Evolutionary conservation across 495 filamentous ascomycete species (phyloP).

Genomic region (Filosporella fistucella): DNA sequence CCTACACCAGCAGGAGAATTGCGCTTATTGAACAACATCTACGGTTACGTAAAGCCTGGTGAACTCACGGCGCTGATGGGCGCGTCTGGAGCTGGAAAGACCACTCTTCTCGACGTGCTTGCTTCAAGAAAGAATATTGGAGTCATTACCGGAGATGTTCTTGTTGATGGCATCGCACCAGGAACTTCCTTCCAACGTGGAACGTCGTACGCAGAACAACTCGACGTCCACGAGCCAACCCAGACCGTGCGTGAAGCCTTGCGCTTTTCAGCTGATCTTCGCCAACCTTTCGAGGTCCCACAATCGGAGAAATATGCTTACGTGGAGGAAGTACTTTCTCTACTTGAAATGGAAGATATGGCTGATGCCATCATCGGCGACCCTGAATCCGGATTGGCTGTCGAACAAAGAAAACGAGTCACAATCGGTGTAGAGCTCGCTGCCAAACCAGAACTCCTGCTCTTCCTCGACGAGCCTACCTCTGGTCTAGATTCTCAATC

Average conservation of each 20-base stretch:
- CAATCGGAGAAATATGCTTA: slow-evolving; percentile 54
- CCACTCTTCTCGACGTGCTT: slow-evolving; percentile 60
- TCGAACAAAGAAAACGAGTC: slow-evolving; percentile 87
- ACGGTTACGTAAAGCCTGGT: slow-evolving; percentile 77
- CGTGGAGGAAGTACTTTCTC: slow-evolving; percentile 53
- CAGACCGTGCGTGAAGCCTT: slow-evolving; percentile 44
- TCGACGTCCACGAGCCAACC: slow-evolving; percentile 69
- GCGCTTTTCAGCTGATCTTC: slow-evolving; percentile 42
- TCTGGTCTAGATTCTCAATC: slow-evolving; percentile 80
- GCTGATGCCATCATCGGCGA: slow-evolving; percentile 82
- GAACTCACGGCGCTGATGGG: slow-evolving; percentile 76
- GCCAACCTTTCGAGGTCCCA: slow-evolving; percentile 35
- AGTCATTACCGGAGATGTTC: slow-evolving; percentile 64
- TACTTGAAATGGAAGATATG: slow-evolving; percentile 72
- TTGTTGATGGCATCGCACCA: slow-evolving; percentile 71
- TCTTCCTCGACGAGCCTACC: slow-evolving; percentile 91
- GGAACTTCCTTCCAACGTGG: slow-evolving; percentile 70
- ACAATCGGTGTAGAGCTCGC: slow-evolving; percentile 89
- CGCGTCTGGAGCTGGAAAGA: slow-evolving; percentile 65
- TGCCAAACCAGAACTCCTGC: slow-evolving; percentile 76
- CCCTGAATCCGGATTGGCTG: slow-evolving; percentile 70
- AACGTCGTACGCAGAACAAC: slow-evolving; percentile 85
- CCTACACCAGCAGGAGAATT: slow-evolving; percentile 55
- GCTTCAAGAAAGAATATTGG: slow-evolving; percentile 39
- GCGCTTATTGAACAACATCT: slow-evolving; percentile 66